phyloP scores from a whole-genome alignment of 371 early-diverging fungal species.

The Zychaea mexicana region DNA sequence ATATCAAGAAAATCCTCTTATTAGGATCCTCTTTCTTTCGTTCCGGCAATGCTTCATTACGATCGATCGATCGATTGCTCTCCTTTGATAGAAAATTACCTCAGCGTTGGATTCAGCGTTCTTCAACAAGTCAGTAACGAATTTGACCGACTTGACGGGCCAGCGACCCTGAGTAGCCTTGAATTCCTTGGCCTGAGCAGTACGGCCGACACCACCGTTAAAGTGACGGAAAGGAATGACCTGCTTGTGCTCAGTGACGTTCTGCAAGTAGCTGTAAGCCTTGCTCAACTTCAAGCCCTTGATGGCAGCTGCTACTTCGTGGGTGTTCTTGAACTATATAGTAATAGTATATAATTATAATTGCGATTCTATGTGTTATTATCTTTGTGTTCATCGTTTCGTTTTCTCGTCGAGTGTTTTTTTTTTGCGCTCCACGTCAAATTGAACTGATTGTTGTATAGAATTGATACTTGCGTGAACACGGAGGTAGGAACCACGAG shows the following conservation, averaged over 20 bases:
- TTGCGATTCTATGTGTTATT: not conserved
- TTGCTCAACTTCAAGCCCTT: constrained; percentile 92
- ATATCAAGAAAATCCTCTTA: not conserved
- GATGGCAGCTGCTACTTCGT: constrained; percentile 96
- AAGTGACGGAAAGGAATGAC: constrained; percentile 98
- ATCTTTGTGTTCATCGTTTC: not conserved
- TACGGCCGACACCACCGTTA: constrained; percentile 97
- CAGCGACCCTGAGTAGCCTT: constrained; percentile 97
- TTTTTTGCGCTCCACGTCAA: not conserved
- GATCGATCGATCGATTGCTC: not conserved
- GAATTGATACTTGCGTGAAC: constrained; percentile 26
- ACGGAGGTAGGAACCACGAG: constrained; percentile 34
- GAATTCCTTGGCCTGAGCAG: constrained; percentile 97
- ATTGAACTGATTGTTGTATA: not conserved
- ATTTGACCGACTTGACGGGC: constrained; percentile 98
- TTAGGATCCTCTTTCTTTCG: not conserved
- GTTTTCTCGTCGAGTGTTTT: not conserved
- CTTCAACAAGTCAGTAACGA: constrained; percentile 92
- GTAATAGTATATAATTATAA: not conserved
- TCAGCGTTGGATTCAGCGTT: constrained; percentile 97
- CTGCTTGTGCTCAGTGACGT: constrained; percentile 97
- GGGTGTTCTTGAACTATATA: constrained; percentile 91
- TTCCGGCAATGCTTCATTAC: too few species aligned
- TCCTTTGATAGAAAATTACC: not conserved
- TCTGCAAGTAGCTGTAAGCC: constrained; percentile 95